A percentile compares a stretch with the other conserved stretches of the same genome.
Conservation (phyloP, 305 asterid genomes). For the Fraxinus baroniana region DNA sequence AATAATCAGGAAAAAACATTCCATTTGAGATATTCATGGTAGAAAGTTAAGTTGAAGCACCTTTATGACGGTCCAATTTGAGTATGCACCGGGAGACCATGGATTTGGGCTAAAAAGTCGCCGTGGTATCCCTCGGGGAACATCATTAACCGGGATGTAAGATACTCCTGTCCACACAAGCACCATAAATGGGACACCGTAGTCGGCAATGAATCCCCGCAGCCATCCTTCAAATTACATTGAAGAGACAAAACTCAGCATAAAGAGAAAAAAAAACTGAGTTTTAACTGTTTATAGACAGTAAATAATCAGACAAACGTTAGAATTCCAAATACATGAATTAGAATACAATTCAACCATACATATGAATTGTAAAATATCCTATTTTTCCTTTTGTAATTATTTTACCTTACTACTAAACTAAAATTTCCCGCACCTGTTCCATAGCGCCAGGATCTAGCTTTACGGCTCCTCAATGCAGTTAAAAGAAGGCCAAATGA, state of each 20-base stretch:
- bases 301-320: background rate
- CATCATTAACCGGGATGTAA: conserved; percentile 65
- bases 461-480: conserved; percentile 79
- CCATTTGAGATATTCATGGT: background rate
- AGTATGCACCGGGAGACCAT: conserved; percentile 92
- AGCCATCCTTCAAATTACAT: conserved; percentile 61
- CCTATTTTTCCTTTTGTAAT: background rate
- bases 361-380: background rate
- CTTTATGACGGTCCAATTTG: conserved; percentile 95
- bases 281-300: background rate
- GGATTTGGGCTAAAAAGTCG: conserved; percentile 97
- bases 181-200: conserved; percentile 96
- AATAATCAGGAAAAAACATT: background rate
- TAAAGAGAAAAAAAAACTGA: background rate
- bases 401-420: background rate
- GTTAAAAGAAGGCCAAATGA: conserved; percentile 90
- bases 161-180: conserved; percentile 88
- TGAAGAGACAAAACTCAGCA: conserved; percentile 19
- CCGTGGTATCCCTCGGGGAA: conserved; percentile 80
- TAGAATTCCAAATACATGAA: background rate
- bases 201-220: conserved; percentile 88
- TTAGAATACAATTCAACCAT: conserved; percentile 4
- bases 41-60: conserved; percentile 32
- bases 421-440: conserved; percentile 48
- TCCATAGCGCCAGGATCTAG: conserved; percentile 96